A percentile compares a stretch with the other conserved stretches of the same genome.
Evolutionary conservation across 2,329 filamentous ascomycete species (phyloP).

Genomic region (Verticillium isaacii): DNA sequence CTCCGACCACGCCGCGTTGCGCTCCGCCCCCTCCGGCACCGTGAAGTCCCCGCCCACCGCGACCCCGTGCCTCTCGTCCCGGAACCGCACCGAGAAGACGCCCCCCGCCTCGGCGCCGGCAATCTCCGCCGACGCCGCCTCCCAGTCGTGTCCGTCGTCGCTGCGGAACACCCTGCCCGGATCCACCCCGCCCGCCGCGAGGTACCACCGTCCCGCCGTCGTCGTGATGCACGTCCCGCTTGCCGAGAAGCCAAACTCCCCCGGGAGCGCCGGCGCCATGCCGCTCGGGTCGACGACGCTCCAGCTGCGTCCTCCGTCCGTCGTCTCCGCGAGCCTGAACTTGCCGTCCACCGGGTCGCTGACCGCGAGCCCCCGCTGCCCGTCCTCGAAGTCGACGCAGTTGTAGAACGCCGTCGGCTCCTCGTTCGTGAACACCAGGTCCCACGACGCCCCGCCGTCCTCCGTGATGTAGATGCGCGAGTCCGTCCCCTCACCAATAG

Average conservation of each 20-base stretch:
- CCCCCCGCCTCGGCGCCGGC: slow-evolving; percentile 20
- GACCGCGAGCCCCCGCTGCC: slow-evolving; percentile 20
- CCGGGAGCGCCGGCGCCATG: slow-evolving; percentile 19
- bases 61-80: slow-evolving; percentile 19
- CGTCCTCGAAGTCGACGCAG: slow-evolving; percentile 23
- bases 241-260: slow-evolving; percentile 25
- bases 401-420: slow-evolving; percentile 26
- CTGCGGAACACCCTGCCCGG: slow-evolving; percentile 23
- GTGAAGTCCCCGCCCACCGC: slow-evolving; percentile 25
- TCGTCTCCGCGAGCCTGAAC: slow-evolving; percentile 25
- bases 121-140: slow-evolving; percentile 18
- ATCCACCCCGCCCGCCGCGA: slow-evolving; percentile 21
- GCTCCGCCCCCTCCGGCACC: slow-evolving; percentile 12
- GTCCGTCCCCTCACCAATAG: slow-evolving; percentile 23
- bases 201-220: slow-evolving; percentile 20
- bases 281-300: slow-evolving; percentile 15
- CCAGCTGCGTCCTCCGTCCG: slow-evolving; percentile 22
- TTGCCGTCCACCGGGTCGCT: slow-evolving; percentile 27
- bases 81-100: slow-evolving; percentile 27
- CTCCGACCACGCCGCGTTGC: slow-evolving; percentile 22
- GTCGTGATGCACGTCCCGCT: slow-evolving; percentile 27
- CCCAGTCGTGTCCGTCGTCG: slow-evolving; percentile 19
- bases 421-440: slow-evolving; percentile 19
- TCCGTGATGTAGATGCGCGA: slow-evolving; percentile 25
- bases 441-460: slow-evolving; percentile 23